A percentile compares a stretch with the other conserved stretches of the same genome.
Conservation (phyloP, 2,329 filamentous ascomycete species). For the Curvularia lunata region DNA sequence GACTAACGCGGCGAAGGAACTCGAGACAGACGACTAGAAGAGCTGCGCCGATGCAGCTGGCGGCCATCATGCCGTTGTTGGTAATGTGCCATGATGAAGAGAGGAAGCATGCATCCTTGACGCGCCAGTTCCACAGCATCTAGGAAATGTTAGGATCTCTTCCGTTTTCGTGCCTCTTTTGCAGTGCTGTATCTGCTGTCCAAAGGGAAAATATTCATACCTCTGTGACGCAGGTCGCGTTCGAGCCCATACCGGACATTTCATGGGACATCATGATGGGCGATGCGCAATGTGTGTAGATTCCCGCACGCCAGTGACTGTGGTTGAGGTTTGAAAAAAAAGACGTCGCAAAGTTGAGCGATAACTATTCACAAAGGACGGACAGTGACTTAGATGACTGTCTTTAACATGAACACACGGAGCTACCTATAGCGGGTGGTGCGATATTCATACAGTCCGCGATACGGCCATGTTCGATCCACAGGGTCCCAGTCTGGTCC, state of each 20-base stretch:
- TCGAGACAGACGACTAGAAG: constrained; percentile 77
- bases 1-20: constrained; percentile 70
- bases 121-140: constrained; percentile 85
- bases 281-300: constrained; percentile 8
- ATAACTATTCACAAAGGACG: not conserved
- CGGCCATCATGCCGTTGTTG: constrained; percentile 74
- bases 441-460: constrained; percentile 20
- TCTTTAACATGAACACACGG: not conserved
- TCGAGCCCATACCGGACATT: constrained; percentile 20
- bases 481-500: constrained; percentile 7
- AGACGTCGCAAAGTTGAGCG: not conserved
- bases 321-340: not conserved
- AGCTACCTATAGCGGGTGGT: constrained; percentile 5
- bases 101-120: constrained; percentile 74
- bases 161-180: not conserved
- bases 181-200: not conserved
- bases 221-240: constrained; percentile 49
- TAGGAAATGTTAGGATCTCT: constrained; percentile 41
- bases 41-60: constrained; percentile 78
- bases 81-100: constrained; percentile 72
- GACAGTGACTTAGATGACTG: not conserved
- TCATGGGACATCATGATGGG: constrained; percentile 23
- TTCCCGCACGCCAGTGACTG: not conserved
- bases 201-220: constrained; percentile 25
- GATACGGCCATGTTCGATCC: constrained; percentile 11